Base-by-base conservation (phyloP, 2,329 filamentous ascomycete species). In the Pseudofabraea citricarpa region DNA sequence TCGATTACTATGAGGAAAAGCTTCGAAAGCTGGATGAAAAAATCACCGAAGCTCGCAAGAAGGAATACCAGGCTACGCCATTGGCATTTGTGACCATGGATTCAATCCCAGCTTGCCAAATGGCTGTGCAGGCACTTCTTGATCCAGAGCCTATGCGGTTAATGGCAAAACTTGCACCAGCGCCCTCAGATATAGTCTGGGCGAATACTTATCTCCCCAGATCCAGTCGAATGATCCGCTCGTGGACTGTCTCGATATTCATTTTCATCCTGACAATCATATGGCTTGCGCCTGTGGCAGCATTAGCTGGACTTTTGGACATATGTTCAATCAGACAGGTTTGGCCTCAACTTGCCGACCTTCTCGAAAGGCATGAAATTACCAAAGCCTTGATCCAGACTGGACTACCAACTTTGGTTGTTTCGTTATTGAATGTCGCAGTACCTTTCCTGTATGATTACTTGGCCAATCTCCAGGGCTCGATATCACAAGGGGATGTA, bases 1-100 rank as follows among this genome's bases (percentile, higher is more conserved):
- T 98, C 54, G 87, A 97, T 62, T 93, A 96, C 62, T 96, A 90
- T 58, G 86, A 94, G 56, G 88, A 95, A 63, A 85, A 86, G 60
- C 75, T 98, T 26, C 82, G 85, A 20, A 74, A 76, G 13, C 64
- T 94, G 2, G 91, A 98, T 53, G 85, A 87, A 38, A 75, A 82
- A 52, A 88, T 98, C 40, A 64, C 67, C 6, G 66, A 67, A 6
- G 79, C 89, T 9, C 80, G 93, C 21, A 79, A 81, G 56, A 87
- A 87, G 62, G 76, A 85, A 3, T 97, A 90, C 56, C 69, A 75
- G 5, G 74, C 93, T 0, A 90, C 83, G 1, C 85, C 91, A 38
- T 76, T 94, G 47, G 94, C 94, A 1, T 96, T 98, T 63, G 87
- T 98, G 29, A 97, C 93, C 0, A 94, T 98, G 89, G 88, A 96